A percentile compares a stretch with the other conserved stretches of the same genome.
Conservation (phyloP, 441 rosid genomes). For the Macaranga tanarius region DNA sequence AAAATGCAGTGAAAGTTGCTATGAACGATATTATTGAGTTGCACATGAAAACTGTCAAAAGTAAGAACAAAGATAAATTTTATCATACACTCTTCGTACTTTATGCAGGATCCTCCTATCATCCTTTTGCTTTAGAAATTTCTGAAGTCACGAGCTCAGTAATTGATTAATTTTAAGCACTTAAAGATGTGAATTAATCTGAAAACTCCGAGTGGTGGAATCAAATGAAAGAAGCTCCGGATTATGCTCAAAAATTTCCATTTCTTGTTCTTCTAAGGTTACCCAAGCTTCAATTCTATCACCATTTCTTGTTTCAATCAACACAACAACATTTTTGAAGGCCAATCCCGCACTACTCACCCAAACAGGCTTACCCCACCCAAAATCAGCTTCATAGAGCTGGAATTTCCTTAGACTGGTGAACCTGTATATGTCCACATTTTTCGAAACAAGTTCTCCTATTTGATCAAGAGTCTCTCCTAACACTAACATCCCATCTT, state of each 20-base stretch:
- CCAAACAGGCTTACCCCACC: conserved; percentile 17
- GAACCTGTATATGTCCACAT: conserved; percentile 13
- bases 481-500: conserved; percentile 3
- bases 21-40: no score
- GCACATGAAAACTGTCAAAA: no score
- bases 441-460: conserved; percentile 18
- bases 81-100: background rate
- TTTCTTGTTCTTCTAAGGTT: conserved; percentile 14
- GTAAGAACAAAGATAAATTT: no score
- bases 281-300: conserved; percentile 18
- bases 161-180: no score
- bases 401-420: conserved; percentile 13
- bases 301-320: conserved; percentile 6
- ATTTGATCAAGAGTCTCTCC: conserved; percentile 8
- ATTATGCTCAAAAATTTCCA: conserved; percentile 14
- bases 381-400: conserved; percentile 15
- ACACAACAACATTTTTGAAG: conserved; percentile 12
- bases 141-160: no score
- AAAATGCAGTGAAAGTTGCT: no score
- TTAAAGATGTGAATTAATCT: background rate
- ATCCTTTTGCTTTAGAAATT: no score
- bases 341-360: conserved; percentile 14
- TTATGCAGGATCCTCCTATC: no score
- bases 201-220: background rate
- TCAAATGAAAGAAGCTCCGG: conserved; percentile 15